Conservation (phyloP, 1,139 yeast genomes). For the Pichia sp. region DNA sequence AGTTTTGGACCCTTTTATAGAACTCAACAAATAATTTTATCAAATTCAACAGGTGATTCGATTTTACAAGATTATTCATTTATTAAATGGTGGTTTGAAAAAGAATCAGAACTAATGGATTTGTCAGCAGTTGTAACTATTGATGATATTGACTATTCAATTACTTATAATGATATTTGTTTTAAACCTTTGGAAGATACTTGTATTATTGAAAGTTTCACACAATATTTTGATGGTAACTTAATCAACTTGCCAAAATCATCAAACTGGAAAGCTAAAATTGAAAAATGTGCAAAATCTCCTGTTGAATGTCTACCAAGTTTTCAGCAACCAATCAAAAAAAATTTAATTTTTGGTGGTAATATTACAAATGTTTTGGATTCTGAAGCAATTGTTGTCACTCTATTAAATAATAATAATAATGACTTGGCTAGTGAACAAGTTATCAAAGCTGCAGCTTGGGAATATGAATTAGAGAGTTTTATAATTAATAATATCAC, state of each 20-base stretch:
- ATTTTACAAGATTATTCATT: slow-evolving; percentile 55
- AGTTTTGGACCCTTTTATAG: slow-evolving; percentile 91
- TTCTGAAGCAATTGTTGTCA: slow-evolving; percentile 68
- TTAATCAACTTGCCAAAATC: slow-evolving; percentile 41
- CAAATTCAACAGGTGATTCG: slow-evolving; percentile 55
- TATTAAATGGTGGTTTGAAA: slow-evolving; percentile 81
- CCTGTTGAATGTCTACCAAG: slow-evolving; percentile 89
- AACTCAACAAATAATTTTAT: slow-evolving; percentile 75
- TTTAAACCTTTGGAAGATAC: slow-evolving; percentile 74
- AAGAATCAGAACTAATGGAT: slow-evolving; percentile 49
- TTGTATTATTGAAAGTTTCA: slow-evolving; percentile 85
- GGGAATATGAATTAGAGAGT: slow-evolving; percentile 60
- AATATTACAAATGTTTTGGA: slow-evolving; percentile 42
- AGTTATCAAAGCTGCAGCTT: slow-evolving; percentile 42
- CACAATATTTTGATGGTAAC: slow-evolving; percentile 79
- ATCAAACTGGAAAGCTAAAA: slow-evolving; percentile 45
- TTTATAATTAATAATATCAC: slow-evolving; percentile 43
- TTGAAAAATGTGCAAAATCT: slow-evolving; percentile 58
- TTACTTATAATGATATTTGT: slow-evolving; percentile 61
- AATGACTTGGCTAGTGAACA: slow-evolving; percentile 34
- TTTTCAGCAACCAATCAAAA: slow-evolving; percentile 84
- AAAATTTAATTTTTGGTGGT: slow-evolving; percentile 64
- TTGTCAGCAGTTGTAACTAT: slow-evolving; percentile 18
- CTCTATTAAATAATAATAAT: slow-evolving; percentile 57
- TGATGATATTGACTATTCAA: slow-evolving; percentile 20